Conservation (phyloP, 352 stramenopile genomes). For the Phytopythium delawarense region DNA sequence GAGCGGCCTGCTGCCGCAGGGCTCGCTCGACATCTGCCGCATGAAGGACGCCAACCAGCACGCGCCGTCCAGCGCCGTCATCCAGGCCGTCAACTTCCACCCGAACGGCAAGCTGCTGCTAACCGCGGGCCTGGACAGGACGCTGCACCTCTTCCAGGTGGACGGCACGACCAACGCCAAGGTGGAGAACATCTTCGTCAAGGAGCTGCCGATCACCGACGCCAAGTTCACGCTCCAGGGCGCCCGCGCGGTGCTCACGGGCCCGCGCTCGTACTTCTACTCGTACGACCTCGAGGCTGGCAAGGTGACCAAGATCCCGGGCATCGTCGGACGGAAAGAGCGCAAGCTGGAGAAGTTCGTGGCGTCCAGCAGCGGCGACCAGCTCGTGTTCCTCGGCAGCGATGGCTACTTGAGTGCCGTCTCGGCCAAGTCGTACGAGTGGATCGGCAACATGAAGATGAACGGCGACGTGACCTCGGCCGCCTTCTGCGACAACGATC, state of each 20-base stretch:
- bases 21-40: constrained; percentile 56
- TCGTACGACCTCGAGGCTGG: constrained; percentile 94
- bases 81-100: constrained; percentile 90
- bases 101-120: constrained; percentile 84
- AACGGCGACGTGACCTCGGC: constrained; percentile 90
- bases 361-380: constrained; percentile 84
- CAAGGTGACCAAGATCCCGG: constrained; percentile 89
- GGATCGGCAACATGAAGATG: constrained; percentile 94
- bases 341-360: constrained; percentile 90
- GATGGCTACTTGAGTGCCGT: constrained; percentile 95
- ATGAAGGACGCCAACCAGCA: constrained; percentile 93
- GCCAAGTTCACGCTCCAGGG: constrained; percentile 82
- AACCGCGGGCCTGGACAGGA: constrained; percentile 91
- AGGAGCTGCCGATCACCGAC: constrained; percentile 87
- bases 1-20: constrained; percentile 53
- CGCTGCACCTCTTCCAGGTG: constrained; percentile 90
- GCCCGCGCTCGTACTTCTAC: constrained; percentile 95
- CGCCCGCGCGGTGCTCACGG: constrained; percentile 87
- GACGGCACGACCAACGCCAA: constrained; percentile 88
- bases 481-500: constrained; percentile 90
- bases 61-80: constrained; percentile 72
- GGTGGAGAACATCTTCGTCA: constrained; percentile 87
- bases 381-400: constrained; percentile 93
- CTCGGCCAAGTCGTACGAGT: constrained; percentile 91
- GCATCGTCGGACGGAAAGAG: constrained; percentile 87